phyloP scores from a whole-genome alignment of 2,329 filamentous ascomycete species.

The Sphaerulina populicola region DNA sequence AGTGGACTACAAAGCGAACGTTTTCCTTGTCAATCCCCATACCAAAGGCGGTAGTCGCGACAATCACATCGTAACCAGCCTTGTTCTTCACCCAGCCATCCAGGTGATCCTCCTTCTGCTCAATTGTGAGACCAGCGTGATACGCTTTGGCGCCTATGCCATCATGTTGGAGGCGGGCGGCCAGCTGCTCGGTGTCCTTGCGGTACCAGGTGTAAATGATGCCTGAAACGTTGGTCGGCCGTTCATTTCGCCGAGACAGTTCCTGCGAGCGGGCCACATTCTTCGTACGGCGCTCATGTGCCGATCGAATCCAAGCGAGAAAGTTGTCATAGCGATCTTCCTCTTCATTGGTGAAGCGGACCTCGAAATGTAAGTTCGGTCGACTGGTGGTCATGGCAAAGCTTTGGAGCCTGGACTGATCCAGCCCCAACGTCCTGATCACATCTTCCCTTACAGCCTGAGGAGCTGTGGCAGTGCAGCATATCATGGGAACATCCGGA shows the following conservation, averaged over 20 bases:
- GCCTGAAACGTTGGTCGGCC: constrained; percentile 58
- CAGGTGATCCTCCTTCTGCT: constrained; percentile 61
- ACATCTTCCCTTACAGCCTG: constrained; percentile 73
- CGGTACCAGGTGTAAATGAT: constrained; percentile 74
- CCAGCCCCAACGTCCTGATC: constrained; percentile 62
- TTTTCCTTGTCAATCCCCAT: constrained; percentile 98
- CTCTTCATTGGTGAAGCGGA: constrained; percentile 72
- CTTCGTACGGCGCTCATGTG: constrained; percentile 59
- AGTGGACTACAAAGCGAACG: constrained; percentile 90
- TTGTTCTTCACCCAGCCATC: constrained; percentile 64
- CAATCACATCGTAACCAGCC: constrained; percentile 77
- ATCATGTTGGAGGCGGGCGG: constrained; percentile 55
- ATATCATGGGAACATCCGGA: constrained; percentile 81
- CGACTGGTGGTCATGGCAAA: constrained; percentile 80
- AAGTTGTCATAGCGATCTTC: constrained; percentile 68
- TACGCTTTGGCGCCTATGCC: constrained; percentile 67
- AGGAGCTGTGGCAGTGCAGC: constrained; percentile 86
- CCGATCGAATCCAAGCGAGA: constrained; percentile 63
- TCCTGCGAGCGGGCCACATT: constrained; percentile 51
- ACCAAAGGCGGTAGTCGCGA: constrained; percentile 90
- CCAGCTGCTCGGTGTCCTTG: constrained; percentile 64
- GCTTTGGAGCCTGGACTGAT: constrained; percentile 54
- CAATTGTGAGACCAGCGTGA: constrained; percentile 59
- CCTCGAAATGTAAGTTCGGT: constrained; percentile 82
- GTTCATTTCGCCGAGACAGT: constrained; percentile 44